Base-by-base conservation (phyloP, 495 filamentous ascomycete genomes). In the Chaetomium cochliodes region DNA sequence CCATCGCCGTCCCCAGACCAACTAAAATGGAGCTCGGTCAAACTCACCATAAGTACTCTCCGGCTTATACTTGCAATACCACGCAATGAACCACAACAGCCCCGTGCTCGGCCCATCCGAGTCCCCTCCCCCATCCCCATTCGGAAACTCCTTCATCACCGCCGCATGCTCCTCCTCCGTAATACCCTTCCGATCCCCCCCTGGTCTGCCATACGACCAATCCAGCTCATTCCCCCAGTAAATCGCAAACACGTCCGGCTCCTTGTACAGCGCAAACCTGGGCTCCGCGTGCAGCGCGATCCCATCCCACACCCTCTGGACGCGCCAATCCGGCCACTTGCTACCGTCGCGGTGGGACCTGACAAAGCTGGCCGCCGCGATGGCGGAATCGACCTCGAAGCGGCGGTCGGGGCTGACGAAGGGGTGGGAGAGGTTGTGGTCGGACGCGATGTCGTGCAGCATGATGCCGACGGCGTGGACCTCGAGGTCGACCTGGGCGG, bases 311-410 rank as follows among this genome's bases (percentile, higher is more conserved):
- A 52, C 22, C 7, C 20, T 20, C 49, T 52, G 49, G 3, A 26
- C 20, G 22, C 49, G 49, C 16, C n/a, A 18, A 2, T 47, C 44
- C 5, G 5, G 5, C 44, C 44, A 47, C 3, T 22, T 3, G 3
- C 23, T 15, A 22, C 49, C 49, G 49, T 52, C 49, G 22, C 11
- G 9, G 49, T 52, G 49, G 20, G 3, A 5, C 3, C 20, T 20
- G 49, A 52, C 13, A 11, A 52, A 52, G 49, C 3, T 6, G 20
- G 20, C 20, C 22, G 49, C 49, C 3, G 49, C 49, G 16, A 52
- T 25, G 49, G 49, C 49, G 3, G 20, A 20, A 22, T 52, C 49
- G 22, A 52, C 49, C 23, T 52, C 49, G 49, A 52, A 52, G 49
- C 49, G 49, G 9, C 49, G 49, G 23, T 52, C 49, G 47, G 16